Evolutionary conservation across 176 grass and related monocot genomes (phyloP).

Genomic region (Oryza rufipogon): DNA sequence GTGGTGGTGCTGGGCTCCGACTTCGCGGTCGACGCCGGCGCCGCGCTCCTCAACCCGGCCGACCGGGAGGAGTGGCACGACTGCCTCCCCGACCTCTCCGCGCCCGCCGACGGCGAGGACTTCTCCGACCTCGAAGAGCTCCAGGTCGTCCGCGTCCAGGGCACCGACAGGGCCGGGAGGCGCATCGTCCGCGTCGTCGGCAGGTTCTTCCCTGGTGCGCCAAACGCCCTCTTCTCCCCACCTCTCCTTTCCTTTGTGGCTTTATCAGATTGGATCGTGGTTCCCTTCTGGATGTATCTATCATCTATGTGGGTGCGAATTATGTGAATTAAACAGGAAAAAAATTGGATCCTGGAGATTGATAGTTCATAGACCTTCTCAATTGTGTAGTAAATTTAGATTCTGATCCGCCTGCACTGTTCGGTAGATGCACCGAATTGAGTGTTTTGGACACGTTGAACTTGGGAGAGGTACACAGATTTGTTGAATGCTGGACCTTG

Average conservation of each 20-base stretch:
- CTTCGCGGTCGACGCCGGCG: conserved; percentile 61
- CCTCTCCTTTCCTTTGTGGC: not conserved
- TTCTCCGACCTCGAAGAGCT: conserved; percentile 93
- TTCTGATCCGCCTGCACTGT: not conserved
- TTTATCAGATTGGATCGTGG: not conserved
- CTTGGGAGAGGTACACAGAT: not conserved
- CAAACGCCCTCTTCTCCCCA: not conserved
- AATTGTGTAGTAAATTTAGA: not conserved
- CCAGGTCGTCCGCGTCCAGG: conserved; percentile 74
- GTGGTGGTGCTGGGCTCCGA: conserved; percentile 83
- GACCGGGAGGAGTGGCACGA: conserved; percentile 80
- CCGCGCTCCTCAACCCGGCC: conserved; percentile 50
- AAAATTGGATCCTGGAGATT: not conserved
- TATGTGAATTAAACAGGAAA: not conserved
- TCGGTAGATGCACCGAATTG: not conserved
- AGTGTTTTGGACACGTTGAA: not conserved
- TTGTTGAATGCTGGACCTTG: not conserved
- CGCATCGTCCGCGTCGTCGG: conserved; percentile 74
- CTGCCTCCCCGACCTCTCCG: conserved; percentile 56
- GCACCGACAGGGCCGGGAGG: conserved; percentile 60
- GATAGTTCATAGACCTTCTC: not conserved
- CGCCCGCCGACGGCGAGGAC: conserved; percentile 41
- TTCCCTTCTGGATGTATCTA: not conserved
- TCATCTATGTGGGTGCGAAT: not conserved
- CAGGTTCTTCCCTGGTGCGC: conserved; percentile 84